Evolutionary conservation across 106 monocot species (phyloP).

Genomic region (Platanthera guangdongensis): DNA sequence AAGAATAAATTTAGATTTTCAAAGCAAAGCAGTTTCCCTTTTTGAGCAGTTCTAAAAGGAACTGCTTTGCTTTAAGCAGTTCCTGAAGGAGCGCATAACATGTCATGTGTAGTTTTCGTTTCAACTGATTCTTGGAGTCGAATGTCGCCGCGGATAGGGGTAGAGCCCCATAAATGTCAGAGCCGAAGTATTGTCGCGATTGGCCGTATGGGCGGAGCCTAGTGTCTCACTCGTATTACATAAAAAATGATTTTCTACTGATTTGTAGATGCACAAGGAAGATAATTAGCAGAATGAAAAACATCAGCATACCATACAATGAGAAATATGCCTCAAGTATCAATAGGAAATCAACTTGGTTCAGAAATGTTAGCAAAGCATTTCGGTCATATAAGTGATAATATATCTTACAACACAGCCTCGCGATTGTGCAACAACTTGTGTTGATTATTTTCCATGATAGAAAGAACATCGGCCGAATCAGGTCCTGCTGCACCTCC

Average conservation of each 20-base stretch:
- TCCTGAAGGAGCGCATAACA: too few relatives aligned
- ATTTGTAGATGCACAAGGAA: background rate
- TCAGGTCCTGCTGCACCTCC: constrained; percentile 76
- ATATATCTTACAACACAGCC: constrained; percentile 50
- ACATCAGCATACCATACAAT: background rate
- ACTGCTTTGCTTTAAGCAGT: too few relatives aligned
- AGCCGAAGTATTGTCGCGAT: too few relatives aligned
- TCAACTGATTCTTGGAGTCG: too few relatives aligned
- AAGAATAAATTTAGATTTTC: too few relatives aligned
- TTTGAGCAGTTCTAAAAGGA: too few relatives aligned
- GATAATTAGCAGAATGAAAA: constrained; percentile 1
- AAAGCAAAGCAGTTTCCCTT: too few relatives aligned
- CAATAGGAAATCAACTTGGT: background rate
- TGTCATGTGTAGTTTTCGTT: too few relatives aligned
- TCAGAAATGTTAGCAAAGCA: background rate
- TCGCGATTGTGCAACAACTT: constrained; percentile 50
- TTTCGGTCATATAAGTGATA: background rate
- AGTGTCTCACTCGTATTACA: background rate
- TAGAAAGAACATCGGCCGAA: constrained; percentile 48
- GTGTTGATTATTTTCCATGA: constrained; percentile 69
- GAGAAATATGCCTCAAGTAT: background rate
- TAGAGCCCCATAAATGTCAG: too few relatives aligned
- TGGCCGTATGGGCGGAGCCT: too few relatives aligned
- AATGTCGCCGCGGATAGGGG: too few relatives aligned
- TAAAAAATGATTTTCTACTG: background rate